Conservation (phyloP, 805 yeast genomes). For the Candida peoriensis region DNA sequence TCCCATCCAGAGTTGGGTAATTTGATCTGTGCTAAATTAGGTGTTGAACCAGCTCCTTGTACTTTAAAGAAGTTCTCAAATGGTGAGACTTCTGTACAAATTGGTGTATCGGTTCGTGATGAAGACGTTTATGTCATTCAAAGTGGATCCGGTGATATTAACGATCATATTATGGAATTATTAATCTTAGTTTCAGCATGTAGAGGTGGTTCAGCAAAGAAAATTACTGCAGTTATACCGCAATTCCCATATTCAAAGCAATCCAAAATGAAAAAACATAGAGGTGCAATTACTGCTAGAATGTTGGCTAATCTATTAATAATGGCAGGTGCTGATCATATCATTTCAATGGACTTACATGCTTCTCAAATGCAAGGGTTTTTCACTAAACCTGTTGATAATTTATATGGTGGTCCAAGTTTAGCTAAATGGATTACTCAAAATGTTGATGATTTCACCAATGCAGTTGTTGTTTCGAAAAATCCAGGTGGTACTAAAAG, state of each 20-base stretch:
- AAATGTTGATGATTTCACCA: slow-evolving; percentile 77
- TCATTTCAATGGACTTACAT: slow-evolving; percentile 91
- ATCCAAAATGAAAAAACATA: slow-evolving; percentile 95
- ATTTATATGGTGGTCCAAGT: slow-evolving; percentile 93
- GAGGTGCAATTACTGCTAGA: slow-evolving; percentile 98
- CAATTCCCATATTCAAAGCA: slow-evolving; percentile 97
- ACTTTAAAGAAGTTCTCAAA: slow-evolving; percentile 88
- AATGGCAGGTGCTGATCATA: slow-evolving; percentile 99
- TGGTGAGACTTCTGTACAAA: slow-evolving; percentile 96
- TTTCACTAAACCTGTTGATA: slow-evolving; percentile 95
- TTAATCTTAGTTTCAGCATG: slow-evolving; percentile 92
- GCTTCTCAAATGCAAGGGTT: slow-evolving; percentile 99
- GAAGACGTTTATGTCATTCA: slow-evolving; percentile 95
- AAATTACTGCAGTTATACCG: slow-evolving; percentile 93
- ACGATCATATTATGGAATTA: slow-evolving; percentile 95
- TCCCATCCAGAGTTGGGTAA: slow-evolving; percentile 95
- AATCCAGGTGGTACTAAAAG: slow-evolving; percentile 99
- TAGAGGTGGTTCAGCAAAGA: slow-evolving; percentile 96
- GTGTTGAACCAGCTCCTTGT: slow-evolving; percentile 92
- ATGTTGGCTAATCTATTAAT: slow-evolving; percentile 92
- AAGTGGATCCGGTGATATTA: slow-evolving; percentile 79
- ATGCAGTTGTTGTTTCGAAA: slow-evolving; percentile 95
- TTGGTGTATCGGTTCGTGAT: slow-evolving; percentile 92
- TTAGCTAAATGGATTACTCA: slow-evolving; percentile 94
- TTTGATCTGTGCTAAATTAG: slow-evolving; percentile 83